Percentiles rank a stretch among this genome's conserved stretches.
These are phyloP conservation scores for Clitoria ternatea DNA, from an alignment of 306 rosid species.

Conservation along the genomic window DNA sequence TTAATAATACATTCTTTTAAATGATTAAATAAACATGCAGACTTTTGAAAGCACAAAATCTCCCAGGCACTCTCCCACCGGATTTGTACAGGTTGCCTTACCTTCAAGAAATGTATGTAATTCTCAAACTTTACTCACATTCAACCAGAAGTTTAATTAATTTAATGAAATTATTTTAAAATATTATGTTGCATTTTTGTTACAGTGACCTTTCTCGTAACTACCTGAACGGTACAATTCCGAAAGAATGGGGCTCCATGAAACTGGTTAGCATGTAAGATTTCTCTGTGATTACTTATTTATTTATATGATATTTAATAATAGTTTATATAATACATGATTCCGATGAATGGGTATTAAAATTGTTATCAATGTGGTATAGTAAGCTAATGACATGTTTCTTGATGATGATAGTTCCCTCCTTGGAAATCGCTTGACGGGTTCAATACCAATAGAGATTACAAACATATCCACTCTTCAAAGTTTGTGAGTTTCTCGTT, in stretches of 20 bases:
- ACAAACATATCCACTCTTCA: constrained; percentile 58
- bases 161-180: too few relatives aligned
- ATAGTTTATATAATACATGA: neutral
- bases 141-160: too few relatives aligned
- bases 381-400: neutral
- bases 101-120: constrained; percentile 49
- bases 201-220: constrained; percentile 57
- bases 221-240: constrained; percentile 57
- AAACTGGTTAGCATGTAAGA: constrained; percentile 41
- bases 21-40: constrained; percentile 23
- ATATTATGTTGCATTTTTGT: neutral
- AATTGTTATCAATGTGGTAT: neutral
- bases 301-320: neutral
- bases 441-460: constrained; percentile 61
- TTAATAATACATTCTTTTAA: neutral
- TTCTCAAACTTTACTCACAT: neutral
- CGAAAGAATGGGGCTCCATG: constrained; percentile 56
- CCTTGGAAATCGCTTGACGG: constrained; percentile 57
- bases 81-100: constrained; percentile 37
- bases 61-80: constrained; percentile 49
- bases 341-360: neutral
- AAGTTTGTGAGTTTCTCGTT: constrained; percentile 53
- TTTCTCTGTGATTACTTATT: neutral
- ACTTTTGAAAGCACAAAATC: constrained; percentile 34
- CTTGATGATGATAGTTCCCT: constrained; percentile 44